Evolutionary conservation across 2,329 filamentous ascomycete species (phyloP).

Genomic region (Chaetothyriales sp.): DNA sequence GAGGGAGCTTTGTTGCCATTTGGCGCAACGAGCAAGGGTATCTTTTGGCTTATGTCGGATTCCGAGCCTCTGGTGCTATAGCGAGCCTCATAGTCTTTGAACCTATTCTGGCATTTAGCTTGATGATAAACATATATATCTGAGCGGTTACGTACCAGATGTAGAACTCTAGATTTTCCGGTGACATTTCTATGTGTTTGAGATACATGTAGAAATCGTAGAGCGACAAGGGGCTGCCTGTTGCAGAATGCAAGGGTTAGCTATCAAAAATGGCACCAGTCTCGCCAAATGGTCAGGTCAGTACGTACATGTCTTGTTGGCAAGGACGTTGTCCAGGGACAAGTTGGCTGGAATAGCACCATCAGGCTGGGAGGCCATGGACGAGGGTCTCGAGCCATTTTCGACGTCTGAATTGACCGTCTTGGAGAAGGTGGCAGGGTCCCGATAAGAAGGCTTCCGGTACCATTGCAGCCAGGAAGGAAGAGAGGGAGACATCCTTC

Average conservation of each 20-base stretch:
- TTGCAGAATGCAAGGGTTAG: neutral
- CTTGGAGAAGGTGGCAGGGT: conserved; percentile 5
- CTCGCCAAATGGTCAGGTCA: neutral
- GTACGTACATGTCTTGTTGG: conserved; percentile 11
- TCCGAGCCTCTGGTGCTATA: conserved; percentile 1
- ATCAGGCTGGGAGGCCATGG: conserved; percentile 8
- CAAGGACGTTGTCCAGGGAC: conserved; percentile 7
- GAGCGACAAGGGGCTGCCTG: conserved; percentile 9
- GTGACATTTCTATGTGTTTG: conserved; percentile 11
- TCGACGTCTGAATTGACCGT: conserved; percentile 6
- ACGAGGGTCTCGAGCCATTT: conserved; percentile 7
- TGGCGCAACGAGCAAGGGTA: conserved; percentile 2
- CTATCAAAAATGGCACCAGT: no score
- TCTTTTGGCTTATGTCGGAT: neutral
- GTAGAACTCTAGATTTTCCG: conserved; percentile 11
- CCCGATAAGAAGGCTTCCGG: conserved; percentile 10
- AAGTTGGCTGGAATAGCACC: conserved; percentile 5
- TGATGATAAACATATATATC: neutral
- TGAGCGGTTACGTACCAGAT: conserved; percentile 4
- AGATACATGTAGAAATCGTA: conserved; percentile 14
- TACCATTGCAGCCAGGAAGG: conserved; percentile 10
- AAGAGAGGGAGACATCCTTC: conserved; percentile 4
- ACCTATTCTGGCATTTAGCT: conserved; percentile 3
- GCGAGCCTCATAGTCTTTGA: conserved; percentile 9
- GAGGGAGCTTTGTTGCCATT: conserved; percentile 1